These are phyloP conservation scores for Nothophytophthora sp. DNA, from an alignment of 352 stramenopile genomes.

Conservation along the genomic window DNA sequence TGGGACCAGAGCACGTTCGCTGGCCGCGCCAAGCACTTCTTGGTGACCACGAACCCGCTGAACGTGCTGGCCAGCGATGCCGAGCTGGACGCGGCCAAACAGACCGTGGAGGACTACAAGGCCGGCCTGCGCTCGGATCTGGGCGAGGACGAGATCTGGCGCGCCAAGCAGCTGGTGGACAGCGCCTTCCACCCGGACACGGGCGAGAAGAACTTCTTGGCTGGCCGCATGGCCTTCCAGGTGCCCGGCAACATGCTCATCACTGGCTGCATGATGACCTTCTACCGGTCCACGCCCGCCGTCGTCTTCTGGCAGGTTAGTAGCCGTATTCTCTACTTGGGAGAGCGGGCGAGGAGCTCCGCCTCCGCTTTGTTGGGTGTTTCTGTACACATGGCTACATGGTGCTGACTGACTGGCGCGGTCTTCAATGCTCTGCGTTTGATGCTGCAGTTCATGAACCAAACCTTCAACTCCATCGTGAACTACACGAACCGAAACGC, in stretches of 20 bases:
- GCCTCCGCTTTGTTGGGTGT: too few relatives aligned
- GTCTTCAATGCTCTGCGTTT: too few relatives aligned
- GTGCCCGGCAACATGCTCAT: slow-evolving; percentile 91
- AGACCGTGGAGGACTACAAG: slow-evolving; percentile 71
- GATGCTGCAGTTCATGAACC: slow-evolving; percentile 92
- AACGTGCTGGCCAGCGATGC: slow-evolving; percentile 75
- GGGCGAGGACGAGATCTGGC: slow-evolving; percentile 78
- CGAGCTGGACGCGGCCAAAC: slow-evolving; percentile 77
- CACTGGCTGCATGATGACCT: slow-evolving; percentile 87
- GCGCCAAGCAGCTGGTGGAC: slow-evolving; percentile 86
- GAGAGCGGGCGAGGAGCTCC: too few relatives aligned
- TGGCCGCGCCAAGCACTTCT: slow-evolving; percentile 82
- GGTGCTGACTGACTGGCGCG: too few relatives aligned
- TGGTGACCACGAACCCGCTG: slow-evolving; percentile 88
- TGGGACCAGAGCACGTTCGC: slow-evolving; percentile 86
- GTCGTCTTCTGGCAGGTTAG: slow-evolving; percentile 91
- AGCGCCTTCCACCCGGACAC: slow-evolving; percentile 90
- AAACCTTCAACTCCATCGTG: slow-evolving; percentile 92
- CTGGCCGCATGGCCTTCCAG: slow-evolving; percentile 87
- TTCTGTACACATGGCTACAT: too few relatives aligned
- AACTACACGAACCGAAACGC: slow-evolving; percentile 94
- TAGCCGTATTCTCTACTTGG: too few relatives aligned
- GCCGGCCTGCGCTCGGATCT: slow-evolving; percentile 32
- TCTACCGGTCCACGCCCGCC: slow-evolving; percentile 78
- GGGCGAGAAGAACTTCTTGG: slow-evolving; percentile 87